Base-by-base conservation (phyloP, 2,329 filamentous ascomycete genomes). In the Fonsecaea pedrosoi region DNA sequence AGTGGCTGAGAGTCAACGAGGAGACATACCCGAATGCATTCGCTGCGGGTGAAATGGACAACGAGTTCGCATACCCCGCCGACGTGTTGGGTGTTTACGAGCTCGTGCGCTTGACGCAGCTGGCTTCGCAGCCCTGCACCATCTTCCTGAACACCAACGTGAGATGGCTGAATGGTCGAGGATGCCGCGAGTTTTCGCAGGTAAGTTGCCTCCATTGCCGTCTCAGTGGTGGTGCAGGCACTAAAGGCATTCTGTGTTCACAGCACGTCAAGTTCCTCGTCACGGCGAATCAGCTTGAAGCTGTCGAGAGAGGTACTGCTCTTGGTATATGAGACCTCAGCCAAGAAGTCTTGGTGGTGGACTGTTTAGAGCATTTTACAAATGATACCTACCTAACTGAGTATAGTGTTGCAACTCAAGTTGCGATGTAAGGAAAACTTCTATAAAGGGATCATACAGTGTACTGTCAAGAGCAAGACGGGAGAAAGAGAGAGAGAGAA, bases 261-360 rank as follows among this genome's bases (percentile, higher is more conserved):
- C 15, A 56, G 54, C 9, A 12, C n/a, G 15, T 56, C 54, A 56
- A 56, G 35, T 56, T 56, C n/a, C 54, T 35, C 15, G 12, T 15
- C 38, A 40, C 3, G 38, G 13, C 13, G 10, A 15, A 40, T 40
- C 2, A 12, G 5, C 38, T 40, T 3, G 38, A 40, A 15, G 38
- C 13, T 40, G 38, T 40, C 12, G 38, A 40, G 38, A 40, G 38
- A 40, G 38, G 13, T 15, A n/a, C 5, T 13, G 38, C 2, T 40
- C 1, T 12, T 15, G 12, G 3, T 40, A 4, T 9, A 38, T 38
- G 38, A 40, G 30, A 32, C 6, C 30, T 32, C 30, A 32, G 30
- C 30, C 30, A 4, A 32, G 4, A 32, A 32, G 30, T 6, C 30
- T 32, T 32, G 3, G 30, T 32, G 30, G 30, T 13, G 38, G 37